phyloP scores from a whole-genome alignment of 2,329 filamentous ascomycete genomes.

The Colletotrichum sansevieriae region DNA sequence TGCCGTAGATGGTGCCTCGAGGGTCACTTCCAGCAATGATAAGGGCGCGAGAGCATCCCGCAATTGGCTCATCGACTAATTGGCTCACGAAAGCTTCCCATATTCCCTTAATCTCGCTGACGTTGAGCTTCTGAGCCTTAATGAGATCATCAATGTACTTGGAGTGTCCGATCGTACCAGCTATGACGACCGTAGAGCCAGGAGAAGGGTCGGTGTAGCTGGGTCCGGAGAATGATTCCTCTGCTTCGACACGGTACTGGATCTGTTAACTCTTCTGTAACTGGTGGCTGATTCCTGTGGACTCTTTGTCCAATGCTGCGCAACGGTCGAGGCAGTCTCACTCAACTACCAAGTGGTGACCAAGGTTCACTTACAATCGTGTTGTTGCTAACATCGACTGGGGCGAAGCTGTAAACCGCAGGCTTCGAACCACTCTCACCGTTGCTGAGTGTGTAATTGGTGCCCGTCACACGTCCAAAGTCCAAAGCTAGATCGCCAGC shows the following conservation, averaged over 20 bases:
- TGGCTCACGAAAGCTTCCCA: constrained; percentile 78
- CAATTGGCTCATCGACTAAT: constrained; percentile 69
- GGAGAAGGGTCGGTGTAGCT: constrained; percentile 56
- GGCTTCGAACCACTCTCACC: constrained; percentile 53
- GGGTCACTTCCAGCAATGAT: constrained; percentile 77
- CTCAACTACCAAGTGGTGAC: not conserved
- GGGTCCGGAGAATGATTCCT: constrained; percentile 60
- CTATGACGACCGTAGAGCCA: constrained; percentile 71
- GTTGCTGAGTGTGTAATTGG: constrained; percentile 71
- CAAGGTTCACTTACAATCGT: constrained; percentile 54
- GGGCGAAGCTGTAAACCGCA: constrained; percentile 57
- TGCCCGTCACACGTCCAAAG: constrained; percentile 78
- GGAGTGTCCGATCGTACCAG: constrained; percentile 76
- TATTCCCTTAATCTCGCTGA: constrained; percentile 67
- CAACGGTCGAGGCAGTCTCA: too few species aligned
- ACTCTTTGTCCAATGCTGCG: too few species aligned
- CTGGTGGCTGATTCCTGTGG: not conserved
- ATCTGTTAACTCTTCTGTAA: constrained; percentile 12
- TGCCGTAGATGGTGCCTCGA: constrained; percentile 76
- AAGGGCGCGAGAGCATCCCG: constrained; percentile 69
- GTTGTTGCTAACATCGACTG: constrained; percentile 61
- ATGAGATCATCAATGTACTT: constrained; percentile 71
- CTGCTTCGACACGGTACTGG: constrained; percentile 59
- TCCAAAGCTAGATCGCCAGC: constrained; percentile 76
- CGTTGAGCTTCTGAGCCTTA: constrained; percentile 67